Conservation (phyloP, 2,329 filamentous ascomycete genomes). For the Diaporthe nobilis region DNA sequence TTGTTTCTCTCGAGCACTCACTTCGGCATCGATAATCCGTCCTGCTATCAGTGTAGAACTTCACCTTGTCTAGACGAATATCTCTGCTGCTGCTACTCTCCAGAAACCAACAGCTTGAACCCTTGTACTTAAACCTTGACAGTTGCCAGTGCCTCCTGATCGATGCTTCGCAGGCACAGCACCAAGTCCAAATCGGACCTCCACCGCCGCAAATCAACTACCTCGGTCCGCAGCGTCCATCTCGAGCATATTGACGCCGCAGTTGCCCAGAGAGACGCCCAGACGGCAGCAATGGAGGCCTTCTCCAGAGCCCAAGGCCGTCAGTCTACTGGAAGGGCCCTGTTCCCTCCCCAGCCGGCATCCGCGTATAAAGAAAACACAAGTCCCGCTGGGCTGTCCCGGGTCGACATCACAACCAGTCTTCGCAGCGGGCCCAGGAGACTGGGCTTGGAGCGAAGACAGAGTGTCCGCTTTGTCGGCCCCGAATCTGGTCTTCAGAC, state of each 20-base stretch:
- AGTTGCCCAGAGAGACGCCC: conserved; percentile 70
- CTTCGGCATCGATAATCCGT: background rate
- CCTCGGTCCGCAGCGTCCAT: conserved; percentile 61
- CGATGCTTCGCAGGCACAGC: conserved; percentile 67
- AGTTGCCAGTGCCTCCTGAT: conserved; percentile 1
- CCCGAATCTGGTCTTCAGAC: conserved; percentile 44
- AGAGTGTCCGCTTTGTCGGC: conserved; percentile 69
- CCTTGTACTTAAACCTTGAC: background rate
- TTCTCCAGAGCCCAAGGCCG: conserved; percentile 67
- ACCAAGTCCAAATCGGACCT: conserved; percentile 60
- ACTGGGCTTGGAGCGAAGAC: conserved; percentile 57
- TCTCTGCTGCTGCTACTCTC: background rate
- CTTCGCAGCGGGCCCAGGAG: conserved; percentile 45
- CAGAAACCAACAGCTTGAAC: too few relatives aligned
- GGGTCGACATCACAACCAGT: conserved; percentile 42
- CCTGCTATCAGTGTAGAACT: background rate
- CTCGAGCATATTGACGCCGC: conserved; percentile 65
- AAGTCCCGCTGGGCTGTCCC: conserved; percentile 40
- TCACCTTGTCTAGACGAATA: background rate
- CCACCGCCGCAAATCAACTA: conserved; percentile 67
- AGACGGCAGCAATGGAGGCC: conserved; percentile 73
- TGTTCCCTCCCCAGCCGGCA: conserved; percentile 51
- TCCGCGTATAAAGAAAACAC: conserved; percentile 42
- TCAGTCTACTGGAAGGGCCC: conserved; percentile 51
- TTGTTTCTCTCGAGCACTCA: background rate